A percentile compares a stretch with the other conserved stretches of the same genome.
Evolutionary conservation across 257 asterid genomes (phyloP).

Genomic region (Fraxinus pennsylvanica): DNA sequence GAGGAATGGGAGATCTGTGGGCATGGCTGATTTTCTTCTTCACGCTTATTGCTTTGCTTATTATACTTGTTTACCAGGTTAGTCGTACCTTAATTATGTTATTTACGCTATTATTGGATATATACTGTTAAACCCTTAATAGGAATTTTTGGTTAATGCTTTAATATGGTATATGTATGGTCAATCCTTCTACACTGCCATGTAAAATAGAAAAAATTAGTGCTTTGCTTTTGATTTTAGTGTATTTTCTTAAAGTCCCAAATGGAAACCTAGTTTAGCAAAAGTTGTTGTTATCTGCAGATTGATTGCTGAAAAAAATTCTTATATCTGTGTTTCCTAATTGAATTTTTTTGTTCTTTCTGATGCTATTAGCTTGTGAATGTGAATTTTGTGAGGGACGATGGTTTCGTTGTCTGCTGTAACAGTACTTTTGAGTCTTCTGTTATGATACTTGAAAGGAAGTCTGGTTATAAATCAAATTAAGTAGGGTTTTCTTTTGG

Average conservation of each 20-base stretch:
- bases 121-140: background rate
- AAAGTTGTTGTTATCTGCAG: background rate
- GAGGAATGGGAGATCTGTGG: slow-evolving; percentile 59
- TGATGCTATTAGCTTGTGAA: background rate
- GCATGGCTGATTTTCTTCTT: slow-evolving; percentile 87
- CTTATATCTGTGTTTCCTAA: background rate
- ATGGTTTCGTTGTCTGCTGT: background rate
- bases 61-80: slow-evolving; percentile 81
- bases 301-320: background rate
- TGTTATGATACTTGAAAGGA: slow-evolving; percentile 6
- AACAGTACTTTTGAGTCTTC: background rate
- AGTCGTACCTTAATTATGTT: slow-evolving; percentile 15
- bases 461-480: background rate
- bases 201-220: slow-evolving; percentile 2
- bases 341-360: background rate
- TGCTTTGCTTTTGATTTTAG: slow-evolving; percentile 6
- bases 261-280: no score
- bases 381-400: background rate
- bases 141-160: background rate
- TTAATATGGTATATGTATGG: slow-evolving; percentile 12
- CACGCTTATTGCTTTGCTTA: slow-evolving; percentile 58
- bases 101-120: background rate
- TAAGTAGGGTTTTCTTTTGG: slow-evolving; percentile 12
- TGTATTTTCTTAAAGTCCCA: background rate
- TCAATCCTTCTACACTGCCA: background rate